A percentile compares a stretch with the other conserved stretches of the same genome.
phyloP scores from a whole-genome alignment of 345 rosid genomes.

The Moricandia moricandioides region DNA sequence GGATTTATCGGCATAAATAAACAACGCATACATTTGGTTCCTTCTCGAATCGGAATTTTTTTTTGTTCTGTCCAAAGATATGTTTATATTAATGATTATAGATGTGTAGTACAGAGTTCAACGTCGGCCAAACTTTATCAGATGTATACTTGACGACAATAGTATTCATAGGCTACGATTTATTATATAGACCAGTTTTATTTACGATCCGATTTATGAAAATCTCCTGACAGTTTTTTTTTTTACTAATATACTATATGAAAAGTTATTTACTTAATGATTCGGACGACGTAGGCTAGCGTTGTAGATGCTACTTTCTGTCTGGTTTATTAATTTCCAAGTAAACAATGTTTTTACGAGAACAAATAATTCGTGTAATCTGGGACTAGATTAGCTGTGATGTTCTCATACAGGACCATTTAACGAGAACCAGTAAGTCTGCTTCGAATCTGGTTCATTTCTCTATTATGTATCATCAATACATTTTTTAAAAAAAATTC shows the following conservation, averaged over 20 bases:
- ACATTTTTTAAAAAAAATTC: neutral
- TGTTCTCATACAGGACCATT: slow-evolving; percentile 4
- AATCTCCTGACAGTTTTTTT: neutral
- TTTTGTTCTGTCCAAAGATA: slow-evolving; percentile 1
- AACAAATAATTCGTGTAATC: neutral
- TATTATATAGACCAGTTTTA: neutral
- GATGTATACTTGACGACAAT: slow-evolving; percentile 14
- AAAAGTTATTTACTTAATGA: slow-evolving; percentile 22
- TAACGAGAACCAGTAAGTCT: slow-evolving; percentile 11
- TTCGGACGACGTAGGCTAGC: slow-evolving; percentile 34
- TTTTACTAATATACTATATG: neutral
- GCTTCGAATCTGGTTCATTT: slow-evolving; percentile 19
- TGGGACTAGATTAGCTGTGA: slow-evolving; percentile 30
- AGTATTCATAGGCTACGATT: neutral
- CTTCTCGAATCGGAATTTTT: slow-evolving; percentile 12
- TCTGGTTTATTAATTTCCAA: neutral
- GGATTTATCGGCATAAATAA: slow-evolving; percentile 34
- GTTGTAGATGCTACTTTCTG: slow-evolving; percentile 34
- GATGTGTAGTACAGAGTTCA: neutral
- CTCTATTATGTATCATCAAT: slow-evolving; percentile 5
- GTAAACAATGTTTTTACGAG: slow-evolving; percentile 1
- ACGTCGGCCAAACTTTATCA: slow-evolving; percentile 11
- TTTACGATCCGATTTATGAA: neutral
- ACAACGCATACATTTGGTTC: slow-evolving; percentile 33
- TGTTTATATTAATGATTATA: neutral